Conservation (phyloP, 345 rosid species). For the Chamaenerion angustifolium region DNA sequence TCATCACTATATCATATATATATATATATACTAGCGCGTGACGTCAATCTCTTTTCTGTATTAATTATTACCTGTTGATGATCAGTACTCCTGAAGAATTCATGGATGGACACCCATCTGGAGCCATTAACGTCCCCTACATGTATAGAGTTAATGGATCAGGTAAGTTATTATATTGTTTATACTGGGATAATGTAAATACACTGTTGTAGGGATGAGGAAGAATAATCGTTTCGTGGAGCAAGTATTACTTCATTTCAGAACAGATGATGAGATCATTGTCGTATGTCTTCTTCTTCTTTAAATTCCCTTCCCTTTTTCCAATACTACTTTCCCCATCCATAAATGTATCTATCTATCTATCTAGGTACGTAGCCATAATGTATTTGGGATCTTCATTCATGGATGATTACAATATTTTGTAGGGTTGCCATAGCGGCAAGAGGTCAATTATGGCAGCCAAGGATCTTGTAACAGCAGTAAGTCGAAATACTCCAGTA, state of each 20-base stretch:
- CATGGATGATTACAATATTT: too few relatives aligned
- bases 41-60: background rate
- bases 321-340: background rate
- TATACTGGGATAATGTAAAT: background rate
- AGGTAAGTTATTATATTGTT: slow-evolving; percentile 22
- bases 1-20: background rate
- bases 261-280: slow-evolving; percentile 65
- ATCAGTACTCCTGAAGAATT: slow-evolving; percentile 74
- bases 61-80: background rate
- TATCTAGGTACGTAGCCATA: too few relatives aligned
- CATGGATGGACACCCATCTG: slow-evolving; percentile 59
- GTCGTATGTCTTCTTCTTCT: slow-evolving; percentile 34
- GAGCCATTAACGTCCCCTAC: slow-evolving; percentile 75
- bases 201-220: slow-evolving; percentile 34
- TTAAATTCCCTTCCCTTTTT: background rate
- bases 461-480: slow-evolving; percentile 55
- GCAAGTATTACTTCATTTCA: slow-evolving; percentile 43
- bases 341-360: background rate
- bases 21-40: too few relatives aligned
- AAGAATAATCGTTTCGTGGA: slow-evolving; percentile 54
- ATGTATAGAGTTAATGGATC: slow-evolving; percentile 57
- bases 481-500: slow-evolving; percentile 19
- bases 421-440: slow-evolving; percentile 75
- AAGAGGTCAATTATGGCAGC: slow-evolving; percentile 71
- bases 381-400: too few relatives aligned